A percentile compares a stretch with the other conserved stretches of the same genome.
Evolutionary conservation across 1,284 basidiomycete genomes (phyloP).

Genomic region (Ustilago bromivora): DNA sequence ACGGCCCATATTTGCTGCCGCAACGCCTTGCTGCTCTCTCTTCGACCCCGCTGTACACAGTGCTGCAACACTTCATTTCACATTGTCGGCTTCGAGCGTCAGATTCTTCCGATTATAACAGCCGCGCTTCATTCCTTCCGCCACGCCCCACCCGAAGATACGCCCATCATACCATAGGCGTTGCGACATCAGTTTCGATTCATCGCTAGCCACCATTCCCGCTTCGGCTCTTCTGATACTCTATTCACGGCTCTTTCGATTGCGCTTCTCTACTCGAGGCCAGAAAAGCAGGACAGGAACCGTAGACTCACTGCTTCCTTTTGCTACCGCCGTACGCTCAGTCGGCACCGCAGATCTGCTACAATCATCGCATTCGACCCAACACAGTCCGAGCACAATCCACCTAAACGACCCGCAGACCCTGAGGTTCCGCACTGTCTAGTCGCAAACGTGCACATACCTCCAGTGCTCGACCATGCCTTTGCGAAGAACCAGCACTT

Average conservation of each 20-base stretch:
- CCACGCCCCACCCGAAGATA: not conserved
- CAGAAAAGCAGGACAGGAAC: not conserved
- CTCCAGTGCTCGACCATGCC: conserved; percentile 32
- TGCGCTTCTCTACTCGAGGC: not conserved
- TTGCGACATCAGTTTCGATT: not conserved
- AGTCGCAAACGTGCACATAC: not conserved
- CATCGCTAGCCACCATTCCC: not conserved
- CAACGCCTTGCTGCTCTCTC: not conserved
- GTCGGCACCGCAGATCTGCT: not conserved
- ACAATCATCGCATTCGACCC: not conserved
- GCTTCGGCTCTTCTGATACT: conserved; percentile 5
- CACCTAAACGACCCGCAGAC: not conserved
- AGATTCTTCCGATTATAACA: not conserved
- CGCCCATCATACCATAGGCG: not conserved
- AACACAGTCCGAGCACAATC: not conserved
- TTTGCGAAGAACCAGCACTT: conserved; percentile 19
- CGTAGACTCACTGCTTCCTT: not conserved
- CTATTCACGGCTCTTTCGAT: conserved; percentile 5
- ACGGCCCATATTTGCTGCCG: not conserved
- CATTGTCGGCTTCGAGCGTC: not conserved
- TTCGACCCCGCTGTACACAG: not conserved
- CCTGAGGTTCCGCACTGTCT: not conserved
- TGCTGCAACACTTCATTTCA: not conserved
- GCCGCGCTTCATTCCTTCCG: not conserved
- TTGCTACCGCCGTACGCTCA: not conserved